These are phyloP conservation scores for Populus alba DNA, from an alignment of 345 rosid genomes.

Conservation along the genomic window DNA sequence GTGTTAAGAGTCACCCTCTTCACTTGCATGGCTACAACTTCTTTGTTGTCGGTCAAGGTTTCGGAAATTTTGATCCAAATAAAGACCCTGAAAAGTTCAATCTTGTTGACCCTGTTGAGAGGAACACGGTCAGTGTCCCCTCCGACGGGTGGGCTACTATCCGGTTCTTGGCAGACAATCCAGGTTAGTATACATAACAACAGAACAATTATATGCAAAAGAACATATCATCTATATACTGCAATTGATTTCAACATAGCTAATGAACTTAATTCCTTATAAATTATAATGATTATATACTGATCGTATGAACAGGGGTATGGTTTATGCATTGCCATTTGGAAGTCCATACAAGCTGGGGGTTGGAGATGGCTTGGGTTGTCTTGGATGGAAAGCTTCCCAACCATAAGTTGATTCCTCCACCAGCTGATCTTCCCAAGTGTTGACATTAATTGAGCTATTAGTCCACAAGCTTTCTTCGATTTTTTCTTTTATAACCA, in stretches of 20 bases:
- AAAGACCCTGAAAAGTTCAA: conserved; percentile 10
- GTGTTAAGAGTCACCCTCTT: conserved; percentile 9
- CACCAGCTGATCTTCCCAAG: conserved; percentile 12
- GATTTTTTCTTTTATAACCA: too few relatives aligned
- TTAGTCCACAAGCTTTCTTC: too few relatives aligned
- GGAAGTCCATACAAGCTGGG: conserved; percentile 17
- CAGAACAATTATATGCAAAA: too few relatives aligned
- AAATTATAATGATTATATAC: too few relatives aligned
- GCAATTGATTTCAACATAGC: neutral
- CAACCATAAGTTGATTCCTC: conserved; percentile 11
- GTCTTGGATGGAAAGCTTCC: conserved; percentile 11
- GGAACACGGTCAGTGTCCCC: conserved; percentile 16
- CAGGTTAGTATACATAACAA: conserved; percentile 9
- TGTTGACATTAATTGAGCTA: too few relatives aligned
- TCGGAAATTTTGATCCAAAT: conserved; percentile 8
- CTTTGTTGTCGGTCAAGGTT: conserved; percentile 16
- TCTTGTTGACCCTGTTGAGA: conserved; percentile 14
- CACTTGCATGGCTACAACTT: conserved; percentile 9
- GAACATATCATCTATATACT: too few relatives aligned
- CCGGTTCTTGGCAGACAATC: conserved; percentile 14
- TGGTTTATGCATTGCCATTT: conserved; percentile 20
- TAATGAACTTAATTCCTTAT: too few relatives aligned
- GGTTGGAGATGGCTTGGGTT: conserved; percentile 15
- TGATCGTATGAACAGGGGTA: conserved; percentile 4
- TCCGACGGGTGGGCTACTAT: conserved; percentile 15